phyloP scores from a whole-genome alignment of 106 monocot genomes.

The Dendrobium chrysotoxum region DNA sequence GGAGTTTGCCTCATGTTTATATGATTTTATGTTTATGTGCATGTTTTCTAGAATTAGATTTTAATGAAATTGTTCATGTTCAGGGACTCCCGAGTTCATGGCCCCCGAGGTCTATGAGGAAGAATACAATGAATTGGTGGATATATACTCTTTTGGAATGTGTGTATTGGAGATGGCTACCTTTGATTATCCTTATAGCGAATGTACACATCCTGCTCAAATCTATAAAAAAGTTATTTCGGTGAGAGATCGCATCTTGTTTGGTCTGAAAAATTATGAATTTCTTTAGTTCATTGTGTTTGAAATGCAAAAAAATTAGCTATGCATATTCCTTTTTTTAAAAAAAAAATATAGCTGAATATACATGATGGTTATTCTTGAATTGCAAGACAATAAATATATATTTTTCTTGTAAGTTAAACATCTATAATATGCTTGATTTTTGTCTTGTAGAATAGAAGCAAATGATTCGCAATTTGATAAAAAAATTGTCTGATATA shows the following conservation, averaged over 20 bases:
- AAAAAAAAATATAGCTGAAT: no score
- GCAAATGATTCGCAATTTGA: neutral
- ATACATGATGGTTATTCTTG: neutral
- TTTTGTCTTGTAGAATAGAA: neutral
- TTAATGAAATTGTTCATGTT: neutral
- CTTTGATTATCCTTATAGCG: conserved; percentile 91
- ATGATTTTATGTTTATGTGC: no score
- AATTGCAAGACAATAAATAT: neutral
- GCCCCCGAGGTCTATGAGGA: conserved; percentile 93
- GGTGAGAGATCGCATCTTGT: conserved; percentile 23
- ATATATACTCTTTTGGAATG: conserved; percentile 97
- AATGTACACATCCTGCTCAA: conserved; percentile 85
- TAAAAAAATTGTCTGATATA: neutral
- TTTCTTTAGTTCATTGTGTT: neutral
- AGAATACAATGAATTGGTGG: conserved; percentile 92
- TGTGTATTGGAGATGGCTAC: conserved; percentile 94
- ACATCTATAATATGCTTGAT: neutral
- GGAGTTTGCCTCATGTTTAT: neutral
- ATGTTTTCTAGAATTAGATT: neutral
- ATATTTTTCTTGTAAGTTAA: no score
- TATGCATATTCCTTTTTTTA: no score
- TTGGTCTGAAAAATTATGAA: neutral
- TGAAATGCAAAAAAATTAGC: no score
- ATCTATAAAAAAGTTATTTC: conserved; percentile 95
- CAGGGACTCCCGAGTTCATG: conserved; percentile 98